Evolutionary conservation across 768 basidiomycete genomes (phyloP), one percentile per base, ranked within the genome.

Genomic region (Suillus fuscotomentosus): DNA sequence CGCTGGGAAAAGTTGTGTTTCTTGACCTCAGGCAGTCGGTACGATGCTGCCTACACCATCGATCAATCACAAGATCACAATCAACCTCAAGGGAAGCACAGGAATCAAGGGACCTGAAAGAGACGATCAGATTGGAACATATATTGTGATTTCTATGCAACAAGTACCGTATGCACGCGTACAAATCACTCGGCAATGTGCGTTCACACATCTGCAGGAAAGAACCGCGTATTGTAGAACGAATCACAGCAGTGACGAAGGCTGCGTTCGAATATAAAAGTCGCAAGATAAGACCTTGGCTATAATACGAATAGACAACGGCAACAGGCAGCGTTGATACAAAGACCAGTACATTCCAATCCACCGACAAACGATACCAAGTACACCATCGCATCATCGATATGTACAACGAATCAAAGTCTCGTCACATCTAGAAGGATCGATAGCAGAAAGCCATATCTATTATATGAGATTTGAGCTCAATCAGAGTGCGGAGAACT

Each of bases 21-120:
- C 38, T 39, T 2, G 15, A 15, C 36, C 22, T 56, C n/a, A 39
- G 38, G 14, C 22, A 57, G 38, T 41, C 39, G 15, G 39, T 14
- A 11, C 56, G 31, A 31, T 31, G 31, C 31, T 31, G 10, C 51
- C 51, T 53, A 20, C 10, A 34, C 51, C 27, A 53, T 57, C 17
- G 56, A 57, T 15, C 56, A 57, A 41, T 41, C 56, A 57, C 56
- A 57, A 27, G 39, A 57, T 57, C 56, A 57, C 56, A 41, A 57
- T 57, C 39, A 57, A 57, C 14, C 56, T 57, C 39, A 22, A 57
- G 56, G 39, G 56, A 57, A 57, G 56, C 39, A 24, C 39, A 41
- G 27, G 56, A 27, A 57, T 57, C 56, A 57, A 57, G 56, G 56
- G 9, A 57, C 39, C 56, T 57, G 56, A 27, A 57, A 27, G 6